Evolutionary conservation across 78 protist genomes (phyloP).

Genomic region (Dictyostelium capitatum): DNA sequence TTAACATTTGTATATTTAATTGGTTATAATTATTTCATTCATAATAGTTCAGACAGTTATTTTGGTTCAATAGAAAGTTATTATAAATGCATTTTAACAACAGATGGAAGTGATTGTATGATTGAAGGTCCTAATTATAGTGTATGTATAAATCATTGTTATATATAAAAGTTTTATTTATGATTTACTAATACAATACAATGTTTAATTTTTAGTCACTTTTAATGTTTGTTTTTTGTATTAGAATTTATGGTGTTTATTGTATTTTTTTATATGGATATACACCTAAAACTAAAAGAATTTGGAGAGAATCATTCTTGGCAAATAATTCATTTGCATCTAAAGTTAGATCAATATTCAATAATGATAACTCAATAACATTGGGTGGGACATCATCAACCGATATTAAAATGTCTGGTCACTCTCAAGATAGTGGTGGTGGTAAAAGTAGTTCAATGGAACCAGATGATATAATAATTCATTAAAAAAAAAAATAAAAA

Average conservation of each 20-base stretch:
- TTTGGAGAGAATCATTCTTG: conserved; percentile 35
- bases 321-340: conserved; percentile 5
- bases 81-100: neutral
- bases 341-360: neutral
- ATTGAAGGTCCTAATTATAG: conserved; percentile 37
- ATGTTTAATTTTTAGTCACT: neutral
- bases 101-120: conserved; percentile 1
- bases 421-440: neutral
- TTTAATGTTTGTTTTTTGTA: conserved; percentile 34
- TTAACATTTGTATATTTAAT: conserved; percentile 12
- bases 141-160: conserved; percentile 2
- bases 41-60: too few species aligned
- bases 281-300: neutral
- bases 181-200: neutral
- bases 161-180: too few species aligned
- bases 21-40: conserved; percentile 22
- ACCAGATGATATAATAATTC: neutral
- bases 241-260: conserved; percentile 48
- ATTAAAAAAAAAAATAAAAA: neutral
- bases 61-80: neutral
- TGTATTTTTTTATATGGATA: conserved; percentile 23
- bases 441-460: conserved; percentile 20
- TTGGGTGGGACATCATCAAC: neutral
- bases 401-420: neutral
- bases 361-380: neutral